Conservation (phyloP, 345 rosid genomes). For the Salix purpurea region DNA sequence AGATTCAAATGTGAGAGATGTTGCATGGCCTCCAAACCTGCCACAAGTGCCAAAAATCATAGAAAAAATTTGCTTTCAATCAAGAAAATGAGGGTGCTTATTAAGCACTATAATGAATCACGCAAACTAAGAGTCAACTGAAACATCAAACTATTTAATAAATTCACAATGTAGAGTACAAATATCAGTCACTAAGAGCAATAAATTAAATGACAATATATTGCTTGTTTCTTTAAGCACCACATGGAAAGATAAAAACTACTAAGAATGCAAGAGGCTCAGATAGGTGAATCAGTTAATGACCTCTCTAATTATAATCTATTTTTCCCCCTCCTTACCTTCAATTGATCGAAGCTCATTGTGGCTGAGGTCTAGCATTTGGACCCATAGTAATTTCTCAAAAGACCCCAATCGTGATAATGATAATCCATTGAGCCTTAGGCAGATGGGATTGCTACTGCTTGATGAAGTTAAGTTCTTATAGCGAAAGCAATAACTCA, state of each 20-base stretch:
- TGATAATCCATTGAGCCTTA: conserved; percentile 70
- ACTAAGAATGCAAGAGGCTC: background rate
- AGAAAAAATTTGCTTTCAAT: too few species aligned
- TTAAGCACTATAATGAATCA: too few species aligned
- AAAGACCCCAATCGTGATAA: conserved; percentile 63
- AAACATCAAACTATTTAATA: too few species aligned
- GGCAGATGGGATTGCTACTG: conserved; percentile 34
- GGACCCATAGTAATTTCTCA: conserved; percentile 79
- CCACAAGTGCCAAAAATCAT: too few species aligned
- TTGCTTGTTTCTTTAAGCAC: background rate
- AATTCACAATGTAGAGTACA: background rate
- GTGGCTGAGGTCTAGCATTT: conserved; percentile 81
- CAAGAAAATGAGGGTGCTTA: too few species aligned
- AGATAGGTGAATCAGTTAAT: background rate
- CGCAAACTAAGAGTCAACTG: too few species aligned
- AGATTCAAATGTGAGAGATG: too few species aligned
- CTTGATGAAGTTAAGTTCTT: conserved; percentile 24
- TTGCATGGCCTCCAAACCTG: too few species aligned
- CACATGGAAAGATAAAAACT: background rate
- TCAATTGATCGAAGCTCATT: conserved; percentile 78
- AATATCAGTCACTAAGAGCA: background rate
- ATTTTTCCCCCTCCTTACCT: conserved; percentile 35
- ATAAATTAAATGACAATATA: background rate
- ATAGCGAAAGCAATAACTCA: conserved; percentile 46
- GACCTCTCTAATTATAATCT: background rate